Evolutionary conservation across 2,329 filamentous ascomycete species (phyloP).

Genomic region (Coniochaeta hoffmannii): DNA sequence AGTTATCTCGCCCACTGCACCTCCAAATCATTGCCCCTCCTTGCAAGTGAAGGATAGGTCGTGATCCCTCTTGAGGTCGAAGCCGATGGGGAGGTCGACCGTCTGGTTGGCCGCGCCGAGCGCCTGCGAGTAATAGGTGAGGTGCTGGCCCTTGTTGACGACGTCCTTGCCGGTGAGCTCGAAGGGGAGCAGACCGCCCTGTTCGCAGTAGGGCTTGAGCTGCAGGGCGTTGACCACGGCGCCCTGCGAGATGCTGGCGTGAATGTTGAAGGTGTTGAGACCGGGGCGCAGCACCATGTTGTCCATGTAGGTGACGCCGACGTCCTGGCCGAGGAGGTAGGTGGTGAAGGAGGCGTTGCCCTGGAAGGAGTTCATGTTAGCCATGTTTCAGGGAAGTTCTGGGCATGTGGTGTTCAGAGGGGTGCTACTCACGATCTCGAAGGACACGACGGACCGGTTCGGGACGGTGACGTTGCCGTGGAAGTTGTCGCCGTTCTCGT

Average conservation of each 20-base stretch:
- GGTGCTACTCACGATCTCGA: conserved; percentile 49
- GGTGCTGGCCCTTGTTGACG: conserved; percentile 38
- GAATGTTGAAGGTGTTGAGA: conserved; percentile 52
- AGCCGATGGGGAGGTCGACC: conserved; percentile 43
- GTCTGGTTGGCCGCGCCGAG: conserved; percentile 43
- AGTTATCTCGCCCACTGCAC: too few relatives aligned
- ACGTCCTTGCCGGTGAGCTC: conserved; percentile 46
- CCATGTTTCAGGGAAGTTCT: background rate
- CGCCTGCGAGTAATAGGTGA: conserved; percentile 50
- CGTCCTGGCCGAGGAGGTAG: conserved; percentile 38
- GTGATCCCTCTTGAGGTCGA: conserved; percentile 29
- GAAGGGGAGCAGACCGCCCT: conserved; percentile 44
- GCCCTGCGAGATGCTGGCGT: conserved; percentile 43
- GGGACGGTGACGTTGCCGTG: conserved; percentile 51
- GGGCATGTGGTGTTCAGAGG: too few relatives aligned
- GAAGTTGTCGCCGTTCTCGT: conserved; percentile 50
- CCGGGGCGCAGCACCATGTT: conserved; percentile 54
- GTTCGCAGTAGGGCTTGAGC: conserved; percentile 41
- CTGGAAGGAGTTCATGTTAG: conserved; percentile 22
- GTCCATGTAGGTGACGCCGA: conserved; percentile 51
- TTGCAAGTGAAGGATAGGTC: conserved; percentile 17
- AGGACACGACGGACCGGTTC: conserved; percentile 56
- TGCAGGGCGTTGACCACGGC: conserved; percentile 36
- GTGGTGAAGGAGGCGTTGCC: conserved; percentile 58
- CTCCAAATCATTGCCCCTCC: background rate